A percentile compares a stretch with the other conserved stretches of the same genome.
Evolutionary conservation across 2,329 filamentous ascomycete species (phyloP).

Genomic region (Aureobasidium sp.): DNA sequence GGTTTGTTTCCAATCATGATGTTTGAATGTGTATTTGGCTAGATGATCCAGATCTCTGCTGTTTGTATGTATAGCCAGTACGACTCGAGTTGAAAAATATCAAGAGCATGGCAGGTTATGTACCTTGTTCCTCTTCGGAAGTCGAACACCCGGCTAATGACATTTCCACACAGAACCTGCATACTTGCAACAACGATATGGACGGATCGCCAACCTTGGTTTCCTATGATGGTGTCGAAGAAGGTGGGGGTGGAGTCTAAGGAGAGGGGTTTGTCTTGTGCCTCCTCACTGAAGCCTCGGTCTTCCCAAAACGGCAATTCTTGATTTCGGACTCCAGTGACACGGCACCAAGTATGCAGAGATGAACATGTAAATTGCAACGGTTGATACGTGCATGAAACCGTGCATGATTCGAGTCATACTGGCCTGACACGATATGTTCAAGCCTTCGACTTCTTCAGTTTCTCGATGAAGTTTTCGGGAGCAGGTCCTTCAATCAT

Average conservation of each 20-base stretch:
- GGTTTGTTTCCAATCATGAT: conserved; percentile 33
- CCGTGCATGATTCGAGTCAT: neutral
- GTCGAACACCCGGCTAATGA: neutral
- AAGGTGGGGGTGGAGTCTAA: neutral
- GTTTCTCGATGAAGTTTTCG: conserved; percentile 22
- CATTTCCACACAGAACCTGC: neutral
- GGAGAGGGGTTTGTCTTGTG: neutral
- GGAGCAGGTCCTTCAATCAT: conserved; percentile 20
- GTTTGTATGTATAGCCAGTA: no score
- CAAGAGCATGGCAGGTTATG: neutral
- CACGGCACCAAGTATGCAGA: neutral
- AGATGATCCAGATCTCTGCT: neutral
- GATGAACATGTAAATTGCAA: neutral
- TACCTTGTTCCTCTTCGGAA: neutral
- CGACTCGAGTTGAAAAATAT: neutral
- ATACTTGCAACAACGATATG: neutral
- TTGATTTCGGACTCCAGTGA: neutral
- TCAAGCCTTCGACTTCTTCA: neutral
- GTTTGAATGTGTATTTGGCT: neutral
- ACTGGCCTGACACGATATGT: neutral
- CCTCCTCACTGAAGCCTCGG: neutral
- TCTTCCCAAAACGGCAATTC: neutral
- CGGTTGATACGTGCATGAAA: neutral
- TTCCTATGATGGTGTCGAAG: neutral
- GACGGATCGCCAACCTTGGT: neutral